phyloP scores from a whole-genome alignment of 306 rosid genomes.

The Trifolium repens region DNA sequence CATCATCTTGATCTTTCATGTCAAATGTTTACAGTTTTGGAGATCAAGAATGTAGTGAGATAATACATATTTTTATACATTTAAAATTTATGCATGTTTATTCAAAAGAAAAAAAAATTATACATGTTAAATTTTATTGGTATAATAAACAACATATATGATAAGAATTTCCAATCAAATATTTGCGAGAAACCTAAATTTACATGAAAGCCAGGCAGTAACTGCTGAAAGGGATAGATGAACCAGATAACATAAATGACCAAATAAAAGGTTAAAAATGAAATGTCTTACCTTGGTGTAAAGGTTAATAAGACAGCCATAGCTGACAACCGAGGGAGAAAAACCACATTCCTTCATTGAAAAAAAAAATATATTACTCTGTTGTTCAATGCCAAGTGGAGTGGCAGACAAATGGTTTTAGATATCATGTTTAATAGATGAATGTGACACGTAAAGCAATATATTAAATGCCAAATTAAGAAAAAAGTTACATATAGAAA shows the following conservation, averaged over 20 bases:
- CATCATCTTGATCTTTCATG: constrained; percentile 13
- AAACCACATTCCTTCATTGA: constrained; percentile 86
- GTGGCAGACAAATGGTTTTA: neutral
- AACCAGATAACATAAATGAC: constrained; percentile 1
- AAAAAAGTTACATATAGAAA: constrained; percentile 15
- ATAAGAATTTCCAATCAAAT: constrained; percentile 22
- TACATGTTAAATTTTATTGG: neutral
- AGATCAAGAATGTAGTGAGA: neutral
- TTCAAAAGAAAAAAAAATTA: too few species aligned
- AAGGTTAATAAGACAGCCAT: constrained; percentile 93
- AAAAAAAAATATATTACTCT: constrained; percentile 24
- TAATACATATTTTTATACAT: constrained; percentile 1
- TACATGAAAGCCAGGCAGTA: constrained; percentile 31
- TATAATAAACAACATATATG: constrained; percentile 18
- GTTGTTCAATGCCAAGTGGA: constrained; percentile 28
- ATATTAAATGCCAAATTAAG: constrained; percentile 30
- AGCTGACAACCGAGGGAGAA: constrained; percentile 86
- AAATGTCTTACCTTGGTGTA: constrained; percentile 71
- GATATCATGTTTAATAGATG: constrained; percentile 26
- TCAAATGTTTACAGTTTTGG: constrained; percentile 6
- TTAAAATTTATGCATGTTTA: constrained; percentile 28
- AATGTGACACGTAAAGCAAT: neutral
- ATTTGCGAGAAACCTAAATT: neutral
- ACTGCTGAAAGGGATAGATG: neutral
- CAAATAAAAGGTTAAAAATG: constrained; percentile 31